Evolutionary conservation across 352 stramenopile genomes (phyloP), one percentile per base, ranked within the genome.

Genomic region (Globisporangium canariense): DNA sequence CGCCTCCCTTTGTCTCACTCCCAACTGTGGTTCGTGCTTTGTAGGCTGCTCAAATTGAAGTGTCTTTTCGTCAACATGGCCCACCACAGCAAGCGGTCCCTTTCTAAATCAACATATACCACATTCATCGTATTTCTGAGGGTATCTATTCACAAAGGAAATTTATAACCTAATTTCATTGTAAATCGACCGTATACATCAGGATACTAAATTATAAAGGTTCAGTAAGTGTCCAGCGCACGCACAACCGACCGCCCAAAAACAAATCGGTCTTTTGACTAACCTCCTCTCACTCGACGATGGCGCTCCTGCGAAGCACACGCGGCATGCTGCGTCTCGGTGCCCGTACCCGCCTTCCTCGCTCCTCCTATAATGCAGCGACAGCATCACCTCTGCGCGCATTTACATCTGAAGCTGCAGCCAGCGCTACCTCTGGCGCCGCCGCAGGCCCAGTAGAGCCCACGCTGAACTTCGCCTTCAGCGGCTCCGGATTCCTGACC

Each of bases 401-500:
- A 10, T 52, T 55, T 28, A 18, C 53, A 10, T 41, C 43, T 36
- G 36, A 41, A 41, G 36, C 36, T 41, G 36, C 36, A 13, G 2
- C 25, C 25, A 28, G 25, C 28, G 2, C 20, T 28, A n/a, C n/a
- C 54, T 2, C 22, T 46, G 10, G n/a, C 45, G 36, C 52, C 22
- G 52, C 40, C 32, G 32, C 32, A 36, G 32, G 4, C 32, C 32
- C 32, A 30, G 14, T 22, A 30, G 16, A 47, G 4, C 20, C 46
- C 2, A 34, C 65, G 34, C 69, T 64, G 32, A 86, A 89, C 67
- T 90, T 94, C 64, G 85, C 72, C 72, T 94, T 93, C 66, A 90
- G 86, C 49, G 86, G 84, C 51, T 82, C 78, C 34, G 86, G 86
- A 4, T 94, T 94, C 68, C 69, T 94, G 18, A 79, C 91, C 55